These are phyloP conservation scores for Solanum infundibuliforme DNA, from an alignment of 257 asterid species.

Conservation along the genomic window DNA sequence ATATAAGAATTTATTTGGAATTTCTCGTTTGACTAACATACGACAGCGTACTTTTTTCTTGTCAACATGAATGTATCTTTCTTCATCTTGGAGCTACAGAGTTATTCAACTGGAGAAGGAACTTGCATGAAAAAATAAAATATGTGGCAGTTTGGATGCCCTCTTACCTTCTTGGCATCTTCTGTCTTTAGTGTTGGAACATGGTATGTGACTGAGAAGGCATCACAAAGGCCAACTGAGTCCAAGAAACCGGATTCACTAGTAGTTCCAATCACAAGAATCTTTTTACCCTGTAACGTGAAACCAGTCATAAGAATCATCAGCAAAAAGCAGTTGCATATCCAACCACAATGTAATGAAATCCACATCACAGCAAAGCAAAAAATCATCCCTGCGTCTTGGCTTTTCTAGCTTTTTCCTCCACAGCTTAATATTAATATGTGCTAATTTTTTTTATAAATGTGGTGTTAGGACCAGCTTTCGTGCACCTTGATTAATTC, in stretches of 20 bases:
- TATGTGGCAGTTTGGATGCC: not conserved
- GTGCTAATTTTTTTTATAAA: not conserved
- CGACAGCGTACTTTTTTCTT: not conserved
- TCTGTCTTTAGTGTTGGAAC: slow-evolving; percentile 77
- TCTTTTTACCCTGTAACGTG: slow-evolving; percentile 9
- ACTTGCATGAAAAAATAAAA: not conserved
- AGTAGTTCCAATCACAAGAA: slow-evolving; percentile 91
- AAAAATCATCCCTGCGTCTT: not conserved
- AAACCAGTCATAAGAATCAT: not conserved
- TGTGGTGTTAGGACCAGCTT: not conserved
- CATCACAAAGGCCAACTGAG: slow-evolving; percentile 66
- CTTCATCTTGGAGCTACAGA: not conserved
- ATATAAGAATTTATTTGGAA: not conserved
- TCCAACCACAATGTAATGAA: not conserved
- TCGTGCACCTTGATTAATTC: not conserved
- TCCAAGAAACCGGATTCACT: slow-evolving; percentile 78
- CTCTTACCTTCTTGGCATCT: slow-evolving; percentile 72
- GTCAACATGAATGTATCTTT: not conserved
- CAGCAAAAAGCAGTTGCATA: not conserved
- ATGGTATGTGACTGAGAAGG: slow-evolving; percentile 72
- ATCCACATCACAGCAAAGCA: not conserved
- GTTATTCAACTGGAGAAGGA: not conserved
- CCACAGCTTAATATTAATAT: not conserved
- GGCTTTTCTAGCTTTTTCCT: not conserved
- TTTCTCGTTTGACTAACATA: not conserved